Evolutionary conservation across 2,329 filamentous ascomycete genomes (phyloP).

Genomic region (Phaeosphaeria sp.): DNA sequence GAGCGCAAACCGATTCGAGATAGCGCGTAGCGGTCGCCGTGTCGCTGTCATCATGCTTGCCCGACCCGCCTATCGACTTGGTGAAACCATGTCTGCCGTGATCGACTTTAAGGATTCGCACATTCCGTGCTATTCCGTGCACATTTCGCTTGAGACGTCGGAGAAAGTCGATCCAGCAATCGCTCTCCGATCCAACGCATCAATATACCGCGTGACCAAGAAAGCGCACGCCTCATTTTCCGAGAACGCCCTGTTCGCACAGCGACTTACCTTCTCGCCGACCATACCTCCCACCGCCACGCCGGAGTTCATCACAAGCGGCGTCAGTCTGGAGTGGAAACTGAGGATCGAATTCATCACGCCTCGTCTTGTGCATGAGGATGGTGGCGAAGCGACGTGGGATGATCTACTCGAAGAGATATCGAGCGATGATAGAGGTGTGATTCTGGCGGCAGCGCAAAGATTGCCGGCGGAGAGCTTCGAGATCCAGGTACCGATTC

Average conservation of each 20-base stretch:
- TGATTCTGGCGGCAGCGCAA: conserved; percentile 78
- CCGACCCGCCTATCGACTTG: conserved; percentile 85
- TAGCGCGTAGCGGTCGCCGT: conserved; percentile 87
- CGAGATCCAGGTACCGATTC: conserved; percentile 83
- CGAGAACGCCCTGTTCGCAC: conserved; percentile 82
- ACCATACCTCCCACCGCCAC: conserved; percentile 84
- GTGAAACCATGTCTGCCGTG: conserved; percentile 82
- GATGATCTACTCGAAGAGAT: conserved; percentile 75
- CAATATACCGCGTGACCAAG: conserved; percentile 84
- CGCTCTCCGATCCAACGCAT: conserved; percentile 83
- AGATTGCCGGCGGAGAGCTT: conserved; percentile 85
- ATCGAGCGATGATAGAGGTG: conserved; percentile 77
- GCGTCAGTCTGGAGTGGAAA: conserved; percentile 86
- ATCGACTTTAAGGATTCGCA: conserved; percentile 82
- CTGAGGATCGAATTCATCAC: conserved; percentile 93
- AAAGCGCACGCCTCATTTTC: conserved; percentile 79
- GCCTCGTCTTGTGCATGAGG: conserved; percentile 58
- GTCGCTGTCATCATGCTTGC: conserved; percentile 90
- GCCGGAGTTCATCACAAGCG: conserved; percentile 90
- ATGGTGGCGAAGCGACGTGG: conserved; percentile 35
- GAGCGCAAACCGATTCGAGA: conserved; percentile 93
- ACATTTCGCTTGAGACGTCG: conserved; percentile 82
- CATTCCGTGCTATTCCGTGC: conserved; percentile 84
- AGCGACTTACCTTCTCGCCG: conserved; percentile 78
- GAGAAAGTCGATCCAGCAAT: conserved; percentile 83